Percentiles rank a stretch among this genome's conserved stretches.
Evolutionary conservation across 163 green algal species (phyloP).

Genomic region (Prototheca wickerhamii): DNA sequence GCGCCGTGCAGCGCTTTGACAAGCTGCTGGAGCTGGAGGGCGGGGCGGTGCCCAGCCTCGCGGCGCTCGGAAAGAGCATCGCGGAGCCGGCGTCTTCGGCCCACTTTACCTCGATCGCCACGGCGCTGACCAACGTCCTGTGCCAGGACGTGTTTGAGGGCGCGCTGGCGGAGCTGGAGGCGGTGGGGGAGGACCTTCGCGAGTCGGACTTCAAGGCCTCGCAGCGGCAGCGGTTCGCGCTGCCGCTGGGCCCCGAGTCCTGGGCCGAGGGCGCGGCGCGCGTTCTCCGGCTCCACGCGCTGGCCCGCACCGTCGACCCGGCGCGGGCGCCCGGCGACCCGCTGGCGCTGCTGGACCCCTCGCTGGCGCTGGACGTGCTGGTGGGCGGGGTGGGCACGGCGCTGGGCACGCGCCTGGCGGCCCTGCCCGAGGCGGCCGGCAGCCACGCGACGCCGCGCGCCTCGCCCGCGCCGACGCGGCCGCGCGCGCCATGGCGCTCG

Average conservation of each 20-base stretch:
- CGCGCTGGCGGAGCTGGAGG: too few species aligned
- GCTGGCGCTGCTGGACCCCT: constrained; percentile 7
- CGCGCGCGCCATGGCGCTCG: not conserved
- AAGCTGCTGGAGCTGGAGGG: not conserved
- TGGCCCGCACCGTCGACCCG: not conserved
- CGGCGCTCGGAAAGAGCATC: constrained; percentile 6
- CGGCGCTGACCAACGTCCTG: too few species aligned
- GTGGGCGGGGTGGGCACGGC: constrained; percentile 6
- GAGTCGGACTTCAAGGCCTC: too few species aligned
- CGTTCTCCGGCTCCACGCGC: too few species aligned
- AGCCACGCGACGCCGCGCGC: constrained; percentile 1
- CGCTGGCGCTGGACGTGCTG: constrained; percentile 19
- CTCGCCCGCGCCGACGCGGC: not conserved
- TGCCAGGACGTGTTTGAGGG: too few species aligned
- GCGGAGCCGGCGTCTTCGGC: too few species aligned
- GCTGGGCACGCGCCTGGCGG: not conserved
- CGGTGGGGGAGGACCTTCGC: too few species aligned
- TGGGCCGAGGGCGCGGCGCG: too few species aligned
- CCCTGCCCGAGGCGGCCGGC: not conserved
- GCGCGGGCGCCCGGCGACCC: not conserved
- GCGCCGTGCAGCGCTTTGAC: constrained; percentile 13
- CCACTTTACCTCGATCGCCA: too few species aligned
- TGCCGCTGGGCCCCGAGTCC: too few species aligned
- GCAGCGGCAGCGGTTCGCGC: too few species aligned
- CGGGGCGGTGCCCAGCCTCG: not conserved